Base-by-base conservation (phyloP, 805 yeast genomes). In the Metschnikowia orientalis region DNA sequence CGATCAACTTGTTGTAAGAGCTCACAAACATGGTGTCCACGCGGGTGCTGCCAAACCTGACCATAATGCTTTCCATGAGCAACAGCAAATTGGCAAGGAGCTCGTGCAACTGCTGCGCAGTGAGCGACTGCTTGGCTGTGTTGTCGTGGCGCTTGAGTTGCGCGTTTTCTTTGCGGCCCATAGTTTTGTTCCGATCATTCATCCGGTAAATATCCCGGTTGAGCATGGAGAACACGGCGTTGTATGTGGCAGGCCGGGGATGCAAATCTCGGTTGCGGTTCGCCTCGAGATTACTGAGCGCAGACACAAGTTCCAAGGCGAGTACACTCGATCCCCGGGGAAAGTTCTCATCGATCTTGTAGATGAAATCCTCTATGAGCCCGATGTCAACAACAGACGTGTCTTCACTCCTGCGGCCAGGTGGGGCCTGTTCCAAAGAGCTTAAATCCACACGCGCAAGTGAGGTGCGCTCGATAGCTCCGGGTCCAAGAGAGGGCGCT, bases 311-410 rank as follows among this genome's bases (percentile, higher is more conserved):
- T 28, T 62, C 68, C 14, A 47, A 42, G 3, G 57, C 53, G 15
- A 51, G 41, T 1, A 45, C 35, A n/a, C 50, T 38, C 4, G 60
- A 49, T 19, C 44, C 34, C 20, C 37, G 47, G 18, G 48, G 41
- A 16, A 44, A 45, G 32, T 48, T 39, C 26, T 54, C 59, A 32
- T 51, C 52, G 15, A 61, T 47, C 37, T 57, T 60, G 45, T 48
- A 58, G 25, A 66, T 54, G 34, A 63, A 54, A 25, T 51, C 53
- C 25, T 62, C 65, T 7, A 66, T 46, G 21, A 59, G 41, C 37
- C 50, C 47, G 5, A 51, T 43, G 38, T 64, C 71, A 3, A 61
- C 45, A 10, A 39, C 32, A 16, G 26, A 21, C 10, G 27, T 8
- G 13, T 23, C 28, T 14, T 17, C 17, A 18, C 8, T 15, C 8